Evolutionary conservation across 2,329 filamentous ascomycete species (phyloP).

Genomic region (Leptographium galeiforme): DNA sequence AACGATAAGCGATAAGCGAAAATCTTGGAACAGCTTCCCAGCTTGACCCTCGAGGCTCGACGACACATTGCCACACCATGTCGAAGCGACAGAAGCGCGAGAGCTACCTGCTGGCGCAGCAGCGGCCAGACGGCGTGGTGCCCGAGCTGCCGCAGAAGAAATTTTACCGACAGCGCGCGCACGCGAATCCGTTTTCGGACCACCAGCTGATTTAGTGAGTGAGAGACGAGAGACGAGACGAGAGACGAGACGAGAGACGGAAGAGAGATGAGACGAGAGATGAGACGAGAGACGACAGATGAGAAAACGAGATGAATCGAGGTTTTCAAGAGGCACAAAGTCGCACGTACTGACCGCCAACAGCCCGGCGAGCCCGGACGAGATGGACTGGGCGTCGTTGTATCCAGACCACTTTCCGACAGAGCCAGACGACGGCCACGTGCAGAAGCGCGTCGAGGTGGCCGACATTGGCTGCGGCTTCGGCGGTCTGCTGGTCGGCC

Average conservation of each 20-base stretch:
- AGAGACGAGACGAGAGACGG: too few species aligned
- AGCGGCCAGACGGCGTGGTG: conserved; percentile 35
- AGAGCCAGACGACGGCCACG: too few species aligned
- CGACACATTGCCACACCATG: neutral
- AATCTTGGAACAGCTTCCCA: too few species aligned
- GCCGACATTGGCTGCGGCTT: conserved; percentile 97
- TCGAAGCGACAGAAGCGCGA: conserved; percentile 51
- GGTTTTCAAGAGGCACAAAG: too few species aligned
- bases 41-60: neutral
- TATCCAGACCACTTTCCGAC: conserved; percentile 59
- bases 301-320: too few species aligned
- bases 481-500: conserved; percentile 75
- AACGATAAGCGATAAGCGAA: too few species aligned
- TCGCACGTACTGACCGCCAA: neutral
- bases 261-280: too few species aligned
- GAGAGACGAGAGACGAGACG: neutral
- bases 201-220: conserved; percentile 66
- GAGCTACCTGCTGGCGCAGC: conserved; percentile 40
- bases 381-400: conserved; percentile 84
- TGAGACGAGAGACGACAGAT: too few species aligned
- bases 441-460: conserved; percentile 50
- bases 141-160: conserved; percentile 76
- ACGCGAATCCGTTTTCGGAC: conserved; percentile 97
- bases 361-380: conserved; percentile 63
- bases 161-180: conserved; percentile 90